Evolutionary conservation across 148 eudicot species (phyloP), one percentile per base, ranked within the genome.

Genomic region (Camellia granthamiana): DNA sequence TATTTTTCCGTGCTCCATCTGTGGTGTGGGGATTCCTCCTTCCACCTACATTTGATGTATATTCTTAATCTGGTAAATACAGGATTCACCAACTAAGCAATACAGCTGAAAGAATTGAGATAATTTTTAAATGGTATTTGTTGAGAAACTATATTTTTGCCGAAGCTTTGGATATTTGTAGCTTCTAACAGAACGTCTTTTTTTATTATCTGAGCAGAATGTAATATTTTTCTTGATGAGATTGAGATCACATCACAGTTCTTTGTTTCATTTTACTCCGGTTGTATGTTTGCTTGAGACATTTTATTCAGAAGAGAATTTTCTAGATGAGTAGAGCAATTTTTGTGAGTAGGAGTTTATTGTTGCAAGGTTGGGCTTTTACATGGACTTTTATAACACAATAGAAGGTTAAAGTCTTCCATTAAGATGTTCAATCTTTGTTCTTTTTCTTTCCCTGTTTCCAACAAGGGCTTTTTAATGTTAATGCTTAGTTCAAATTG

Each of bases 361-460:
- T 62, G 19, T 38, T 62, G 21, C 38, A 46, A 72, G 56, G 6
- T 14, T 52, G 11, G 61, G 44, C 38, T 38, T 52, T 72, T 52
- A 18, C 0, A 49, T 71, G 58, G 30, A 68, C 23, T 47, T 71
- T 10, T 16, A 47, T 51, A n/a, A 56, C 46, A 38, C 56, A 44
- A 71, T 55, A 7, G 62, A 73, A 14, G 46, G 19, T 30, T 55
- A 10, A 55, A 55, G 44, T 73, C 76, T 73, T 71, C 12, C 75
- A 49, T 71, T 49, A 71, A 12, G 43, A 51, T 72, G 60, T 30
- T 49, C 9, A 18, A 6, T 19, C 9, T 18, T n/a, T 59, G 42
- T 41, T 6, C 3, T 58, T 43, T 42, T 11, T 2, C 13, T 41
- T 38, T 14, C 7, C 16, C 23, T 38, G 0, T 8, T 5, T 3